Percentiles rank a stretch among this genome's conserved stretches.
Conservation (phyloP, 2,329 filamentous ascomycete species). For the Pochonia chlamydosporia region DNA sequence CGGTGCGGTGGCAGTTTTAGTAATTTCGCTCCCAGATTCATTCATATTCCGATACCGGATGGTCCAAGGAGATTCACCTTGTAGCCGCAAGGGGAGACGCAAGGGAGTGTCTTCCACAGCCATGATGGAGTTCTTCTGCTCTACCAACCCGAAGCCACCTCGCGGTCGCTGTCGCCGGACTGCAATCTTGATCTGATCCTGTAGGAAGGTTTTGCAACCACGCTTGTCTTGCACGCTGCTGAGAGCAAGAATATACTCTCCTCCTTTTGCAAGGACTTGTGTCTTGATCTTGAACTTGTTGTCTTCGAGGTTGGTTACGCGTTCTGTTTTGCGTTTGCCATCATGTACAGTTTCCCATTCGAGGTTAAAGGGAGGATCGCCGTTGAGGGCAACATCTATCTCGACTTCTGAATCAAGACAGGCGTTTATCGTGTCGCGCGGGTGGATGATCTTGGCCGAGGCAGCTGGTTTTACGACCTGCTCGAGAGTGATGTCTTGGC, state of each 20-base stretch:
- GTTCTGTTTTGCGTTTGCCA: slow-evolving; percentile 71
- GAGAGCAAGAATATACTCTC: slow-evolving; percentile 83
- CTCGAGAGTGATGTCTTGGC: slow-evolving; percentile 61
- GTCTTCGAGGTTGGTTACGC: slow-evolving; percentile 56
- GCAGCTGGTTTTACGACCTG: slow-evolving; percentile 93
- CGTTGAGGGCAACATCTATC: slow-evolving; percentile 68
- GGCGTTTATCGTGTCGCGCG: slow-evolving; percentile 52
- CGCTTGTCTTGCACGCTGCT: slow-evolving; percentile 82
- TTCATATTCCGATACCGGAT: slow-evolving; percentile 69
- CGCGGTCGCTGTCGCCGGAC: slow-evolving; percentile 86
- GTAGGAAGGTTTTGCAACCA: slow-evolving; percentile 78
- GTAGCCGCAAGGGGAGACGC: slow-evolving; percentile 74
- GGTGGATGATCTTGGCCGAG: slow-evolving; percentile 63
- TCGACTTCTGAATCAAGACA: slow-evolving; percentile 80
- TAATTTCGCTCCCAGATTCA: slow-evolving; percentile 37
- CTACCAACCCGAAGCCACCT: slow-evolving; percentile 77
- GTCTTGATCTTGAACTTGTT: slow-evolving; percentile 69
- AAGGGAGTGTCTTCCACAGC: slow-evolving; percentile 72
- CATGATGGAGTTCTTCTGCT: slow-evolving; percentile 68
- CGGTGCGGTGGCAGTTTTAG: slow-evolving; percentile 42
- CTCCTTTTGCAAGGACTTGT: slow-evolving; percentile 67
- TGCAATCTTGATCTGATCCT: slow-evolving; percentile 77
- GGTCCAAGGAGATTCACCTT: slow-evolving; percentile 79
- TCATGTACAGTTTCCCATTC: slow-evolving; percentile 93
- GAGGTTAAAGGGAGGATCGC: slow-evolving; percentile 80